Base-by-base conservation (phyloP, 1,139 yeast species). In the Scheffersomyces quercinus region DNA sequence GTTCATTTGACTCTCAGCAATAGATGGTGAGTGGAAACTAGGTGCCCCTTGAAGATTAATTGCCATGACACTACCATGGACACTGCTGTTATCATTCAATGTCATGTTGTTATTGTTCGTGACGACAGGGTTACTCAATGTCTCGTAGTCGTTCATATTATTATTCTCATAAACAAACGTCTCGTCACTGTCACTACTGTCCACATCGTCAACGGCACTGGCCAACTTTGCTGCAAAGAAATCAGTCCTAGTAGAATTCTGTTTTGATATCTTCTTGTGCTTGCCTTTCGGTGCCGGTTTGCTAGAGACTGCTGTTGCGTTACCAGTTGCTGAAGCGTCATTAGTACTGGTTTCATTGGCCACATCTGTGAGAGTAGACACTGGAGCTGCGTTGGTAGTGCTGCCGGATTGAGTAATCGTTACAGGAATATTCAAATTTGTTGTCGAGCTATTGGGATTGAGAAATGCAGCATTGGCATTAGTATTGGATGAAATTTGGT, bases 201-300 rank as follows among this genome's bases (percentile, higher is more conserved):
- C 90, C 24, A 81, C 89, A 55, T 89, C 97, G 54, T 88, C 96
- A 7, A 91, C 96, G 0, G 98, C 98, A 50, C 90, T 85, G 6
- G 97, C 97, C 49, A 91, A 71, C 55, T 86, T 86, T 0, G 98
- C 97, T 10, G 98, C 98, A 66, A 91, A 91, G 46, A 88, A 83
- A 58, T 91, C 98, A 0, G 97, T 93, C 59, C 90, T 80, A 4
- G 96, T 73, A 35, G 67, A 77, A 51, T 52, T 54, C 37, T 57
- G 57, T 20, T 53, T 53, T 14, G 56, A 46, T 11, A 52, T 47
- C n/a, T 46, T 45, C 36, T 50, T 45, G 12, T 48, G 49, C 37
- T 50, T 52, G 20, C 48, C 45, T 41, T 41, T 48, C n/a, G 24
- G 24, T 36, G 8, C 30, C 26, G 26, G 39, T 15, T 13, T 35